Evolutionary conservation across 2,329 filamentous ascomycete genomes (phyloP).

Genomic region (Aphanoascus verrucosus): DNA sequence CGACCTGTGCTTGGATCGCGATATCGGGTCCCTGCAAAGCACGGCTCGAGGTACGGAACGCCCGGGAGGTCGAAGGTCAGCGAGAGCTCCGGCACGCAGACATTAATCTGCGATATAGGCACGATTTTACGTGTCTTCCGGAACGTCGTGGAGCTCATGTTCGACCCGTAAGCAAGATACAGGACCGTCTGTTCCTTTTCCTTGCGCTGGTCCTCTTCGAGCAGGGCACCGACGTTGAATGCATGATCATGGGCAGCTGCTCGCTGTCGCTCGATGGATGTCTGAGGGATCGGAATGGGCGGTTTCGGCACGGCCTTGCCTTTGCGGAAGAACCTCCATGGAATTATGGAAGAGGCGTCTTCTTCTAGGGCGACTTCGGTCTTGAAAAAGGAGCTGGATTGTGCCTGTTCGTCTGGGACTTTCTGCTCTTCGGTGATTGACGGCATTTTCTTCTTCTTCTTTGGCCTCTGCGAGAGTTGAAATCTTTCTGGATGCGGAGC

Average conservation of each 20-base stretch:
- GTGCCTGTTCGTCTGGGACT: background rate
- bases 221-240: conserved; percentile 20
- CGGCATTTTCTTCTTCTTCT: background rate
- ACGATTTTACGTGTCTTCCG: conserved; percentile 64
- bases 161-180: conserved; percentile 86
- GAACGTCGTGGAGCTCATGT: conserved; percentile 72
- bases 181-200: conserved; percentile 46
- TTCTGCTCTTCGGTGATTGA: background rate
- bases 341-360: background rate
- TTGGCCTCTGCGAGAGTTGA: too few relatives aligned
- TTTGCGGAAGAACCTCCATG: background rate
- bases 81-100: conserved; percentile 64
- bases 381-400: background rate
- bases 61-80: conserved; percentile 80
- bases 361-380: conserved; percentile 1
- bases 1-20: conserved; percentile 39
- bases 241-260: conserved; percentile 20
- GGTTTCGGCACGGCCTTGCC: background rate
- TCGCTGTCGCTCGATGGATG: conserved; percentile 18
- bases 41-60: conserved; percentile 77
- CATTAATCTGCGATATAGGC: conserved; percentile 70
- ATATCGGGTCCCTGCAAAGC: conserved; percentile 71
- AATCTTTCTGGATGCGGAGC: too few relatives aligned
- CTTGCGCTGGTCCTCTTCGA: conserved; percentile 18
- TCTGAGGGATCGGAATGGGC: conserved; percentile 15